Percentiles rank a stretch among this genome's conserved stretches.
Conservation (phyloP, 768 basidiomycete species). For the Pleurotus citrinopileatus region DNA sequence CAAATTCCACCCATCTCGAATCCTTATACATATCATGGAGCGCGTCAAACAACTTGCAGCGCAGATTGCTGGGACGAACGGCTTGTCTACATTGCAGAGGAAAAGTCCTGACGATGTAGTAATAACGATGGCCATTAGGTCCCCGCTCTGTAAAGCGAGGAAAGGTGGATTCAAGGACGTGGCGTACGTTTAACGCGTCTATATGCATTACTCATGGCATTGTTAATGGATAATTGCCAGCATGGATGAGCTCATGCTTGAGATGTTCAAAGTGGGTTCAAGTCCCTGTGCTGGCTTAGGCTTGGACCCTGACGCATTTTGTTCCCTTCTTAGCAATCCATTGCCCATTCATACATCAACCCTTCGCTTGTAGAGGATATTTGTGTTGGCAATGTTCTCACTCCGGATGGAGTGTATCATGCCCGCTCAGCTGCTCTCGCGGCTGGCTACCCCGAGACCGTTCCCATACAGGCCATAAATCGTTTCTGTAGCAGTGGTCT, state of each 20-base stretch:
- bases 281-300: conserved; percentile 7
- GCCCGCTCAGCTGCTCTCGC: conserved; percentile 74
- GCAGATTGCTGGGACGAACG: conserved; percentile 48
- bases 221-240: conserved; percentile 28
- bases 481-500: conserved; percentile 83
- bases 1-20: not conserved
- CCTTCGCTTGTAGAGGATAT: conserved; percentile 72
- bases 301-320: conserved; percentile 11
- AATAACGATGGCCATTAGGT: conserved; percentile 77
- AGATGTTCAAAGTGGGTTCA: conserved; percentile 70
- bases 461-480: conserved; percentile 73
- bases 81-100: conserved; percentile 44
- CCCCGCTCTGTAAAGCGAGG: conserved; percentile 72
- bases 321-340: conserved; percentile 43
- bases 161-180: conserved; percentile 77
- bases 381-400: conserved; percentile 75
- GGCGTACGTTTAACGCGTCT: conserved; percentile 33
- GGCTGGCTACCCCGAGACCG: conserved; percentile 77
- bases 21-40: conserved; percentile 39
- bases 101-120: conserved; percentile 78
- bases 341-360: conserved; percentile 56
- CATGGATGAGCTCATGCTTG: conserved; percentile 76
- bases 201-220: conserved; percentile 4
- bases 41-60: conserved; percentile 65
- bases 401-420: conserved; percentile 62